Evolutionary conservation across 1,284 basidiomycete species (phyloP).

Genomic region (Taiwanofungus camphoratus): DNA sequence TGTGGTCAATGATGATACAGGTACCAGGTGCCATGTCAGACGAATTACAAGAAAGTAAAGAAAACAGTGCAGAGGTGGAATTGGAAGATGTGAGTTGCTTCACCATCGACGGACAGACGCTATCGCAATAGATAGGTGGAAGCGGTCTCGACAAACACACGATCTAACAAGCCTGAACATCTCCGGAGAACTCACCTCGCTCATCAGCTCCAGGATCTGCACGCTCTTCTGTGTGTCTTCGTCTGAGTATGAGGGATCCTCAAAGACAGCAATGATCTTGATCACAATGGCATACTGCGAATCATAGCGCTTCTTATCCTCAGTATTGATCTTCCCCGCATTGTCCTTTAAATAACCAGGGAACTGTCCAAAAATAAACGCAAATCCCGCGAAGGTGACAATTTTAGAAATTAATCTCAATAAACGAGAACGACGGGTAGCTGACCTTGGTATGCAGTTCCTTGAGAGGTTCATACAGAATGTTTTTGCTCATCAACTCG

Average conservation of each 20-base stretch:
- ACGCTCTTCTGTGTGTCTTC: constrained; percentile 48
- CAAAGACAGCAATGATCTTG: constrained; percentile 72
- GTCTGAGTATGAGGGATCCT: constrained; percentile 62
- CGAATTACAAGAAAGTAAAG: too few relatives aligned
- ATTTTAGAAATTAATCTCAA: neutral
- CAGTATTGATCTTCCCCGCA: constrained; percentile 41
- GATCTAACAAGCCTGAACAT: too few relatives aligned
- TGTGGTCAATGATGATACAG: too few relatives aligned
- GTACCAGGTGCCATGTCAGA: too few relatives aligned
- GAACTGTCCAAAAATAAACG: constrained; percentile 66
- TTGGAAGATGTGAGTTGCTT: too few relatives aligned
- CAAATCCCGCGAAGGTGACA: too few relatives aligned
- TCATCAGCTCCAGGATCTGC: constrained; percentile 68
- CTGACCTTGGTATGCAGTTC: constrained; percentile 81
- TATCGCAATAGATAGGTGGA: too few relatives aligned
- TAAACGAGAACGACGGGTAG: constrained; percentile 6
- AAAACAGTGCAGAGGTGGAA: too few relatives aligned
- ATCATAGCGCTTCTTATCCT: constrained; percentile 67
- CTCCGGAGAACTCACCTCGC: constrained; percentile 64
- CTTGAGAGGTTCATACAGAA: constrained; percentile 88
- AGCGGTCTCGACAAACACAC: too few relatives aligned
- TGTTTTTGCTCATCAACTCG: constrained; percentile 90
- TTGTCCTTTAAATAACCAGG: constrained; percentile 70
- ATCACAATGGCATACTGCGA: constrained; percentile 62
- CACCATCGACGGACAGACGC: too few relatives aligned